phyloP scores from a whole-genome alignment of 2,329 filamentous ascomycete genomes.

The Cytospora chrysosperma region DNA sequence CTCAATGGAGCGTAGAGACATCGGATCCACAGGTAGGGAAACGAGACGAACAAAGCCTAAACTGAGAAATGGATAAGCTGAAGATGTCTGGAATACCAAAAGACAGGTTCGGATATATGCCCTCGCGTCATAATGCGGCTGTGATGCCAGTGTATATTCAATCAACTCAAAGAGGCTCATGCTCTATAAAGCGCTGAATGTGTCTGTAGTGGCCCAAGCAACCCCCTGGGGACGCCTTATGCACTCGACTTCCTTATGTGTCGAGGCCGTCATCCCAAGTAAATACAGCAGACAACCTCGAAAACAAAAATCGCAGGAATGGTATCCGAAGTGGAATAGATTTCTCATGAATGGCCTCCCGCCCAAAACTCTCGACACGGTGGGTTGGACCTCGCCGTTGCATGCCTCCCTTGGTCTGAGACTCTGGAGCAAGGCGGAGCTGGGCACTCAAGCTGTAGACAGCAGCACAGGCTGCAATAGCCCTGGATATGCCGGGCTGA shows the following conservation, averaged over 20 bases:
- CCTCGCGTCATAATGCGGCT: not conserved
- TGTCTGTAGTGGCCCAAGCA: not conserved
- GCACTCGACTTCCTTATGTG: not conserved
- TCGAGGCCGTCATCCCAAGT: not conserved
- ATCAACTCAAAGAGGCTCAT: not conserved
- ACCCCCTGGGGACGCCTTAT: constrained; percentile 7
- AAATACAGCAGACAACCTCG: constrained; percentile 1
- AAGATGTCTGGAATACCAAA: too few relatives aligned
- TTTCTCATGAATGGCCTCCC: not conserved
- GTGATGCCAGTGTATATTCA: constrained; percentile 6
- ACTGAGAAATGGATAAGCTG: too few relatives aligned
- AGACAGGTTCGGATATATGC: too few relatives aligned
- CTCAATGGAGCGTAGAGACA: too few relatives aligned
- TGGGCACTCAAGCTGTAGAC: not conserved
- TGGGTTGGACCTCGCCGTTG: not conserved
- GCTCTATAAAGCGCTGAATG: not conserved
- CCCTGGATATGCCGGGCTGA: not conserved
- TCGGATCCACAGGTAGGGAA: not conserved
- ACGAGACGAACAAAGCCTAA: not conserved
- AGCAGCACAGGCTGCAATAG: not conserved
- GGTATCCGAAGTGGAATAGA: constrained; percentile 1
- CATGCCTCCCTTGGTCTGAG: not conserved
- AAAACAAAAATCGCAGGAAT: constrained; percentile 6
- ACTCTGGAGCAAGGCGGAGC: not conserved
- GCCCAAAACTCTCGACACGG: not conserved